A percentile compares a stretch with the other conserved stretches of the same genome.
These are phyloP conservation scores for Pachysandra terminalis DNA, from an alignment of 164 flowering plant species.

Conservation along the genomic window DNA sequence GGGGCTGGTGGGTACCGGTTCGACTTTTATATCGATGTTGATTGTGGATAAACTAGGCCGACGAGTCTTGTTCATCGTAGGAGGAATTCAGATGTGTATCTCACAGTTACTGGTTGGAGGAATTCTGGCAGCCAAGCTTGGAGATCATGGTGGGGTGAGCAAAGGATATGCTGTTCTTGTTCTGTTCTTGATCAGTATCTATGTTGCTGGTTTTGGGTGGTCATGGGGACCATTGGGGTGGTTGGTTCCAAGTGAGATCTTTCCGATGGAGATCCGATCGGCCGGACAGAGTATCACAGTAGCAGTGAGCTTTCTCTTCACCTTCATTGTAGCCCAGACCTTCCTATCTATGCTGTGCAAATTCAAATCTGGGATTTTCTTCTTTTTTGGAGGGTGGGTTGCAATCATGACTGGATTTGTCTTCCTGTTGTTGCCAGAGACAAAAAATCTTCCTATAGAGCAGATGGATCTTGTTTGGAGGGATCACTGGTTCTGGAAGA, in stretches of 20 bases:
- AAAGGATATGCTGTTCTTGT: constrained; percentile 22
- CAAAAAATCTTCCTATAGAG: constrained; percentile 34
- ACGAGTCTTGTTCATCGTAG: constrained; percentile 24
- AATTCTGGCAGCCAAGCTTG: constrained; percentile 24
- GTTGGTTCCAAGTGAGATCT: constrained; percentile 37
- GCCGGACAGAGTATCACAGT: constrained; percentile 35
- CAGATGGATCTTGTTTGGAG: constrained; percentile 30
- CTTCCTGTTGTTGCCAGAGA: constrained; percentile 34
- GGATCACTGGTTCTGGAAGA: constrained; percentile 44
- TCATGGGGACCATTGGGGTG: constrained; percentile 41
- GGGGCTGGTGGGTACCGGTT: constrained; percentile 19
- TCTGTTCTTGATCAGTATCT: constrained; percentile 28
- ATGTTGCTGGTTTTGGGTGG: constrained; percentile 37
- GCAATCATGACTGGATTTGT: constrained; percentile 34
- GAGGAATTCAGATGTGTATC: constrained; percentile 38
- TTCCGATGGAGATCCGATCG: constrained; percentile 28
- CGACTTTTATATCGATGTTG: constrained; percentile 39
- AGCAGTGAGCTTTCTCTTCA: constrained; percentile 25
- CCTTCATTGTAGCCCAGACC: constrained; percentile 29
- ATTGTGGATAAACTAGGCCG: constrained; percentile 36
- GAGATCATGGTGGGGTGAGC: constrained; percentile 33
- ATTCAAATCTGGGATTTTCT: constrained; percentile 32
- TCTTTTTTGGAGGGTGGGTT: constrained; percentile 39
- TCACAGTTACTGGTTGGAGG: constrained; percentile 29
- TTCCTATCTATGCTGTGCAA: constrained; percentile 36